Evolutionary conservation across 1,139 yeast species (phyloP).

Genomic region (Insectozyma bohioensis): DNA sequence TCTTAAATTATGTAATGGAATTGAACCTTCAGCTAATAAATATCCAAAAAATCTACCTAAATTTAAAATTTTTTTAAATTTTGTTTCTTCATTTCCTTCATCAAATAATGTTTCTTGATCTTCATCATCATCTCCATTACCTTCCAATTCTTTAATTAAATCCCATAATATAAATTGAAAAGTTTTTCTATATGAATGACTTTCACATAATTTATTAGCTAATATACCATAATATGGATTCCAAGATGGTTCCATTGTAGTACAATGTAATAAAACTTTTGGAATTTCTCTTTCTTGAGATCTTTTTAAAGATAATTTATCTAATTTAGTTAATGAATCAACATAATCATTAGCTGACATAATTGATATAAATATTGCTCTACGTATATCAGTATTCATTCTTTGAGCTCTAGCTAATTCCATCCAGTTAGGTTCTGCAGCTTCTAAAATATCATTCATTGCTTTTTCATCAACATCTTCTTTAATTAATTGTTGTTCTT

Average conservation of each 20-base stretch:
- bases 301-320: conserved; percentile 73
- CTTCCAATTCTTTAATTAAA: conserved; percentile 69
- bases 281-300: conserved; percentile 91
- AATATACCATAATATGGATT: conserved; percentile 89
- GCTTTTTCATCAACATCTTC: conserved; percentile 31
- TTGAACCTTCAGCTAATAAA: conserved; percentile 67
- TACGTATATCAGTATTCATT: conserved; percentile 93
- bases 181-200: conserved; percentile 72
- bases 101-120: conserved; percentile 30
- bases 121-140: conserved; percentile 36
- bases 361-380: conserved; percentile 89
- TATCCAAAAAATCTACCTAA: conserved; percentile 79
- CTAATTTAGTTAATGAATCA: conserved; percentile 82
- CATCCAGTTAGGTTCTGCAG: conserved; percentile 83
- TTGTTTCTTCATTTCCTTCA: conserved; percentile 41
- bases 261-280: conserved; percentile 79
- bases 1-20: conserved; percentile 71
- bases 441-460: conserved; percentile 58
- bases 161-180: conserved; percentile 94
- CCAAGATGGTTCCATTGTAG: conserved; percentile 76
- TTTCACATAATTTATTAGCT: conserved; percentile 71
- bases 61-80: conserved; percentile 62
- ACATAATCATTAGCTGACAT: conserved; percentile 94
- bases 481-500: conserved; percentile 28
- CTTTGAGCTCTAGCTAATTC: conserved; percentile 82